Conservation (phyloP, 108 stramenopile species). For the Stephanodiscus minutulus region DNA sequence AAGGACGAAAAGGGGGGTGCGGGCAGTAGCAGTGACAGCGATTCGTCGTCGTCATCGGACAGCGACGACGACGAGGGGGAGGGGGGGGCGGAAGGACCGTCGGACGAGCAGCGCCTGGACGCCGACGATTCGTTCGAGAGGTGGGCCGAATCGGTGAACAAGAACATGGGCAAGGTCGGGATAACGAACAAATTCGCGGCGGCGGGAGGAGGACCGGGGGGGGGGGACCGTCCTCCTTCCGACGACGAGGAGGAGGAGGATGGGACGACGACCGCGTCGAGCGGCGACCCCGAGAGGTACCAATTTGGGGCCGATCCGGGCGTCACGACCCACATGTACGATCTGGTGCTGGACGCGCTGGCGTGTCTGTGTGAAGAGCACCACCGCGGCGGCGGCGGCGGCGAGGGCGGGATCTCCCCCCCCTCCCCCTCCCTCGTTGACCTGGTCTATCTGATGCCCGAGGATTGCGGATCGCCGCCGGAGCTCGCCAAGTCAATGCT, state of each 20-base stretch:
- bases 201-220: neutral
- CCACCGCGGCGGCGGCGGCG: neutral
- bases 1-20: neutral
- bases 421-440: slow-evolving; percentile 15
- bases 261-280: neutral
- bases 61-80: slow-evolving; percentile 17
- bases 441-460: slow-evolving; percentile 33
- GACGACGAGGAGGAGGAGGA: neutral
- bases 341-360: slow-evolving; percentile 67
- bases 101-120: slow-evolving; percentile 21
- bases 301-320: slow-evolving; percentile 65
- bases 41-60: slow-evolving; percentile 11
- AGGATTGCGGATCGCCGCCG: slow-evolving; percentile 23
- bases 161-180: slow-evolving; percentile 32
- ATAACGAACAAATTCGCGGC: slow-evolving; percentile 29
- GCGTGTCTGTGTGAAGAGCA: slow-evolving; percentile 53
- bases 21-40: slow-evolving; percentile 40
- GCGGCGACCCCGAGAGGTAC: slow-evolving; percentile 19
- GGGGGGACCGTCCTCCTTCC: neutral
- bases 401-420: too few species aligned
- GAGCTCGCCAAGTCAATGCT: slow-evolving; percentile 36
- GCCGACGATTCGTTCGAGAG: slow-evolving; percentile 31
- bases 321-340: slow-evolving; percentile 59
- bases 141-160: slow-evolving; percentile 29
- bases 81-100: too few species aligned